Evolutionary conservation across 1,284 basidiomycete species (phyloP).

Genomic region (Inonotus hispidus): DNA sequence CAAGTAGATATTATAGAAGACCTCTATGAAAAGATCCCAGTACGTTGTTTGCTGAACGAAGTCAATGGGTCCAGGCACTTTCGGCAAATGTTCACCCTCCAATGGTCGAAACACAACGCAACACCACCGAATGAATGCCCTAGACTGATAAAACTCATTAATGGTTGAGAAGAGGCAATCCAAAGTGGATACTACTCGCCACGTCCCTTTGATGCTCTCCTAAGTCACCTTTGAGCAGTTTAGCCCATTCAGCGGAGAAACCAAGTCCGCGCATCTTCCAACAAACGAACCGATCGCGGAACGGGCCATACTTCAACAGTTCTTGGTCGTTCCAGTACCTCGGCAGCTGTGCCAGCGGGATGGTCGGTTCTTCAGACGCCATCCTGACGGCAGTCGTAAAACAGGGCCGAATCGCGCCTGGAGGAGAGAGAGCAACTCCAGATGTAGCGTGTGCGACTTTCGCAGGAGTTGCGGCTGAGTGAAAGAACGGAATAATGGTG

Average conservation of each 20-base stretch:
- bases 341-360: constrained; percentile 3
- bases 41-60: neutral
- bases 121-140: constrained; percentile 1
- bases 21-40: constrained; percentile 7
- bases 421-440: neutral
- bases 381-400: neutral
- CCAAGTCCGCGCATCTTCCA: neutral
- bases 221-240: neutral
- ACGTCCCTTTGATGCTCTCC: neutral
- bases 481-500: neutral
- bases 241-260: neutral
- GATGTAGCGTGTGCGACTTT: neutral
- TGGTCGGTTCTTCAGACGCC: neutral
- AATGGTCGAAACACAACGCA: neutral
- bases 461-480: neutral
- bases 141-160: neutral
- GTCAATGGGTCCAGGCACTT: neutral
- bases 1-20: constrained; percentile 1
- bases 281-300: constrained; percentile 23
- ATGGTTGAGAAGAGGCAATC: neutral
- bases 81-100: neutral
- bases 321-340: constrained; percentile 23
- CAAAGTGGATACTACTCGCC: neutral
- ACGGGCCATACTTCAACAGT: constrained; percentile 29
- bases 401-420: neutral